These are phyloP conservation scores for Pythium rhizo-oryzae DNA, from an alignment of 352 stramenopile genomes.

Conservation along the genomic window DNA sequence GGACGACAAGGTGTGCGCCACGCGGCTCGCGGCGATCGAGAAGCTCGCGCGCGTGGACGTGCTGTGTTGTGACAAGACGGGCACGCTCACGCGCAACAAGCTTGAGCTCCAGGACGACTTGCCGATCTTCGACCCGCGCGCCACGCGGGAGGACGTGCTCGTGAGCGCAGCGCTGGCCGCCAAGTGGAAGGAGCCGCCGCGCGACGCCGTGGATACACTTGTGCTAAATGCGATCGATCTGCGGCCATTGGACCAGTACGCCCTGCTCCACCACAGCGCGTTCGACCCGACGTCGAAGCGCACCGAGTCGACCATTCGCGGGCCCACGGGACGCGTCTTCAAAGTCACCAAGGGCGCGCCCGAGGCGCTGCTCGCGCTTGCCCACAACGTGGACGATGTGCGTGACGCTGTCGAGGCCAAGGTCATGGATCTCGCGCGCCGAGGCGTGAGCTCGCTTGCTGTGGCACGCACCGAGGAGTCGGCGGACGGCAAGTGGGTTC, in stretches of 20 bases:
- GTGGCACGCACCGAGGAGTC: conserved; percentile 81
- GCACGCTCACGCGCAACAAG: conserved; percentile 95
- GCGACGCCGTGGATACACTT: conserved; percentile 94
- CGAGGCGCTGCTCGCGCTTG: conserved; percentile 91
- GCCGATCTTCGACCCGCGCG: conserved; percentile 80
- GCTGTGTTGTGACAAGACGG: conserved; percentile 97
- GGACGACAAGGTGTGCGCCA: conserved; percentile 93
- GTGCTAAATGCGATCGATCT: conserved; percentile 88
- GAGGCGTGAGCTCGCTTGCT: conserved; percentile 88
- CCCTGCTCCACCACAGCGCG: conserved; percentile 78
- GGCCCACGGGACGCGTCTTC: conserved; percentile 81
- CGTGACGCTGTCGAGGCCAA: conserved; percentile 84
- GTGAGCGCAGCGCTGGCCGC: conserved; percentile 91
- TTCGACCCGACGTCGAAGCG: conserved; percentile 91
- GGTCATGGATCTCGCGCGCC: conserved; percentile 88
- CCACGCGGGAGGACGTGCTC: conserved; percentile 88
- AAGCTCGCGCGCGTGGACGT: conserved; percentile 93
- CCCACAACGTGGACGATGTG: conserved; percentile 75
- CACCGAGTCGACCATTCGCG: conserved; percentile 91
- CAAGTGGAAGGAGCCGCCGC: conserved; percentile 94
- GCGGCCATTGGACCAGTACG: conserved; percentile 82
- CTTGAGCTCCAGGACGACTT: conserved; percentile 94
- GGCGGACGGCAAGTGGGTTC: conserved; percentile 88
- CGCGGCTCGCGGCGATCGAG: conserved; percentile 91
- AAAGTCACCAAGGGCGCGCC: conserved; percentile 95